Base-by-base conservation (phyloP, 768 basidiomycete species). In the Mrakia frigida region DNA sequence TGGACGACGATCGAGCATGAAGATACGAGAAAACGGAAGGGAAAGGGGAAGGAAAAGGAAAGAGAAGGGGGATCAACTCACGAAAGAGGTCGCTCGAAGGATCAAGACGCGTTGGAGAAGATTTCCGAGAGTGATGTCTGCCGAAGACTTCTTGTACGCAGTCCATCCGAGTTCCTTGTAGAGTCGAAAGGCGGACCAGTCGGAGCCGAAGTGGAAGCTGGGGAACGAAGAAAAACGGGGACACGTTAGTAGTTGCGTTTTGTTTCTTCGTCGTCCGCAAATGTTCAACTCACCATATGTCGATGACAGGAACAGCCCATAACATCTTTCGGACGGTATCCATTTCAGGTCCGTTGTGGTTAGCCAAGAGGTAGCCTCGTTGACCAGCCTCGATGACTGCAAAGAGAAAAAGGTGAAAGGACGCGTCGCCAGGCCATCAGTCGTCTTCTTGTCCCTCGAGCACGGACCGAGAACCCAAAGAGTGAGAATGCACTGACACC, bases 81-180 rank as follows among this genome's bases (percentile, higher is more conserved):
- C 28, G 69, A 52, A 46, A n/a, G 43, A 50, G 31, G 33, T 28
- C 21, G 46, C 11, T 21, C 37, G 11, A 3, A 41, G 46, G 46
- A 41, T 50, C 25, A 31, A 28, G 28, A 43, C 41, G 41, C 3
- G 69, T n/a, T 46, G 69, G 35, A 25, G 67, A 25, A 50, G 69
- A 28, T 4, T 10, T 11, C 37, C 37, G 69, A 50, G 11, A 13
- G n/a, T 10, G 11, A 50, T 6, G 69, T 39, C 41, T 2, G 43
- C 28, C 43, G 69, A 52, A 14, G 69, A 70, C 69, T 70, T 68
- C 67, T 68, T 68, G 67, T 68, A 63, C 31, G 60, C 60, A 2
- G 35, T 31, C 60, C 60, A 63, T 33, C 60, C 60, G n/a, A 63
- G 60, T 28, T 63, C 60, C 35, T 35, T 31, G 18, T 63, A 63